Base-by-base conservation (phyloP, 2,329 filamentous ascomycete genomes). In the Beauveria medogensis region DNA sequence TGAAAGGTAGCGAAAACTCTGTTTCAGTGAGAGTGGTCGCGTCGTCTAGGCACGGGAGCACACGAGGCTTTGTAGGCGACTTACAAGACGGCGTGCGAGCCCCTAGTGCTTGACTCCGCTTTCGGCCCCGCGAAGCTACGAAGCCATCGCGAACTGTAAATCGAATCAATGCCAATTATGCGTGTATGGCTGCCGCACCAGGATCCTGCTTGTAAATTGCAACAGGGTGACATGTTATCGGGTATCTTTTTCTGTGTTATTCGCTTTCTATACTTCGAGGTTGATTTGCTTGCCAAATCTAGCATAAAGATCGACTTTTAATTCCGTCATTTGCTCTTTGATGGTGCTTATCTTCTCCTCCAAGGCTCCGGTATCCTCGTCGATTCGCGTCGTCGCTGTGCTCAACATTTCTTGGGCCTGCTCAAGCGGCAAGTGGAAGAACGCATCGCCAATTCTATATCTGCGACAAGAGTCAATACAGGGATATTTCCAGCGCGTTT, bases 231-330 rank as follows among this genome's bases (percentile, higher is more conserved):
- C 24, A 24, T 48, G 16, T 18, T 14, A 7, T 16, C 8, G 28
- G 34, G 41, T 43, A 24, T 24, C 24, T 61, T 50, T 58, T 56
- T 9, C 20, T 47, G 41, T 64, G 55, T 55, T 53, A 20, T 28
- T 59, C 48, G 16, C 34, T 24, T 22, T 58, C 60, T 66, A 67
- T 63, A 64, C 62, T 59, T 99, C 94, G 66, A 97, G 81, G 76
- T 99, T 99, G 80, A 99, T 99, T 73, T 92, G 96, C 74, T 90
- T 86, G 60, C 94, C 94, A 76, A 99, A 99, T 64, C 95, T 86
- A 40, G 92, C 92, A 76, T 99, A 99, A 64, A 99, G 78, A 64
- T 90, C 86, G 62, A 96, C 89, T 80, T 99, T 99, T 65, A 99
- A 80, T 73, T 89, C 82, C 64, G 86, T 84, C 90, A 97, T 92